Conservation (phyloP, 2,329 filamentous ascomycete species). For the Cucurbitaria berberidis region DNA sequence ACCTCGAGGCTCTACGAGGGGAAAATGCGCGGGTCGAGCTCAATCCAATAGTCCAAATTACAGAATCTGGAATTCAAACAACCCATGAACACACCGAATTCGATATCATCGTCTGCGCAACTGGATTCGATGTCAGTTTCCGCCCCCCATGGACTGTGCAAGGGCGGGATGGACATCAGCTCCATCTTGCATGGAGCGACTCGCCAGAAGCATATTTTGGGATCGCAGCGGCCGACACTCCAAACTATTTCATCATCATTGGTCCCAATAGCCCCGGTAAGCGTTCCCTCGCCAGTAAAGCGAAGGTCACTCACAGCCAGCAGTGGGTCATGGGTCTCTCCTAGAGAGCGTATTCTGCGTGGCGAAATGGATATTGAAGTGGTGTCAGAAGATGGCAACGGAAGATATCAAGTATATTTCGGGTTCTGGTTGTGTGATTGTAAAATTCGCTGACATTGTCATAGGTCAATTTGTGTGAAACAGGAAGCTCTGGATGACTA, state of each 20-base stretch:
- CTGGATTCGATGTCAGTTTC: slow-evolving; percentile 13
- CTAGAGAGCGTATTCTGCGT: slow-evolving; percentile 4
- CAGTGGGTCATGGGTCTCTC: slow-evolving; percentile 2
- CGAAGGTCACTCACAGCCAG: no score
- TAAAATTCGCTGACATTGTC: no score
- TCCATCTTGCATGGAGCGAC: slow-evolving; percentile 9
- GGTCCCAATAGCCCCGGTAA: slow-evolving; percentile 12
- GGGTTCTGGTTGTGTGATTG: no score
- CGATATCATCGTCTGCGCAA: slow-evolving; percentile 13
- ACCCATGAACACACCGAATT: neutral
- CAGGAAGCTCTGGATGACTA: neutral
- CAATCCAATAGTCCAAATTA: neutral
- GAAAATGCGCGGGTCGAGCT: neutral
- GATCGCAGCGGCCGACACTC: slow-evolving; percentile 8
- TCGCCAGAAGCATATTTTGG: slow-evolving; percentile 10
- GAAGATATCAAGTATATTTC: slow-evolving; percentile 12
- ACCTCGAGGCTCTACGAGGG: neutral
- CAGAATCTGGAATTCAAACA: neutral
- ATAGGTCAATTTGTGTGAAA: no score
- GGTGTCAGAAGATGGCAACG: slow-evolving; percentile 10
- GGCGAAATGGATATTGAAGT: slow-evolving; percentile 4
- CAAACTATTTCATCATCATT: slow-evolving; percentile 13
- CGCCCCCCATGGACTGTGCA: slow-evolving; percentile 6
- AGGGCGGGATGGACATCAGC: slow-evolving; percentile 3
- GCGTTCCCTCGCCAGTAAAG: no score